Base-by-base conservation (phyloP, 1,284 basidiomycete genomes). In the Ustanciosporium gigantosporum region DNA sequence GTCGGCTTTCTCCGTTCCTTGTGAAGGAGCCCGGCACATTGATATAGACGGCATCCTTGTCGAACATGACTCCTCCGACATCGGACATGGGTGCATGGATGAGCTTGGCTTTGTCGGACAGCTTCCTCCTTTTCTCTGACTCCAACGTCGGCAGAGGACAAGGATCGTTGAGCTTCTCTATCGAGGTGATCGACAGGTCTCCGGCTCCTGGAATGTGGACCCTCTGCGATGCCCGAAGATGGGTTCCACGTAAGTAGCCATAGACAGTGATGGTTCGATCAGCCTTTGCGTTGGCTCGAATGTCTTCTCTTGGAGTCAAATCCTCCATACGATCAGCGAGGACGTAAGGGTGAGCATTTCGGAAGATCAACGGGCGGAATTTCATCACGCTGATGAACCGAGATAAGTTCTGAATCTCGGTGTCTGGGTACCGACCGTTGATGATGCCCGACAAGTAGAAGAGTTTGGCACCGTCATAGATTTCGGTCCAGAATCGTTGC, bases 401-500 rank as follows among this genome's bases (percentile, higher is more conserved):
- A 14, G 88, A 89, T 39, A 99, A 86, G 73, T 98, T 96, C 71
- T 93, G 85, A 69, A 97, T 93, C 80, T 98, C 95, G 20, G 85
- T 86, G 79, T 99, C 95, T 19, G 95, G 95, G 77, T 99, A 99
- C 27, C 95, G 89, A 13, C 94, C 94, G 70, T 99, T 98, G 68
- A 98, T 85, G 35, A 99, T 91, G 15, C 95, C 95, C 1, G 91
- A 94, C 37, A 98, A 87, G 79, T 97, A 97, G 81, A 98, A 98
- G 15, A 99, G 86, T 79, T 97, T 98, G 36, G 95, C 94, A 40
- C 95, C 95, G 77, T 93, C 89, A 79, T 97, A 97, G 15, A 98
- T 96, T 79, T 99, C 95, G 0, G 94, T 92, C 94, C 95, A 99
- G 81, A 99, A 99, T n/a, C 95, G 89, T 78, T 91, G 94, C 81